These are phyloP conservation scores for Danielia reshetovae DNA, from an alignment of 805 yeast species.

Conservation along the genomic window DNA sequence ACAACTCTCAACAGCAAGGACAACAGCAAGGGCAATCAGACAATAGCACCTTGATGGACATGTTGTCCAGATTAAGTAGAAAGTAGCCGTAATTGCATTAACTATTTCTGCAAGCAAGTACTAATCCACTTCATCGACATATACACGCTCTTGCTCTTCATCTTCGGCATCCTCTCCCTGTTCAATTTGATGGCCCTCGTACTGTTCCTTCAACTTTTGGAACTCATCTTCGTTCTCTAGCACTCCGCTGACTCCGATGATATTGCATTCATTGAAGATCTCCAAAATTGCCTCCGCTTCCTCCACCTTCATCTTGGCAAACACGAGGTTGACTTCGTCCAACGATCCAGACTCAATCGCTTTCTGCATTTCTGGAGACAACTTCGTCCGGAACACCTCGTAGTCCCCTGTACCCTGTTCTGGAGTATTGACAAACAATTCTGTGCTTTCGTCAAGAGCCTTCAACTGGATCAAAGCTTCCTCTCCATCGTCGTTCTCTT, in stretches of 20 bases:
- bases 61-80: slow-evolving; percentile 33
- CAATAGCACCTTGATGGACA: slow-evolving; percentile 30
- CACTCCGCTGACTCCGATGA: slow-evolving; percentile 75
- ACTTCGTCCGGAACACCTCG: slow-evolving; percentile 48
- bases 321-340: slow-evolving; percentile 79
- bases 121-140: not conserved
- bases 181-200: slow-evolving; percentile 18
- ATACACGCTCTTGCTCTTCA: not conserved
- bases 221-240: slow-evolving; percentile 72
- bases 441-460: slow-evolving; percentile 79
- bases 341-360: slow-evolving; percentile 72
- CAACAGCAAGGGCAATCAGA: slow-evolving; percentile 7
- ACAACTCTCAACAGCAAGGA: slow-evolving; percentile 3
- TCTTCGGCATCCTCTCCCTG: not conserved
- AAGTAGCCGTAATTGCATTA: slow-evolving; percentile 13
- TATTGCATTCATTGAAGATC: slow-evolving; percentile 72
- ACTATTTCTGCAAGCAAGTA: not conserved
- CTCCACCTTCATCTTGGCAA: slow-evolving; percentile 64
- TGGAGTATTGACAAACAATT: slow-evolving; percentile 70
- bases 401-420: slow-evolving; percentile 50
- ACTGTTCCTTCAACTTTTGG: slow-evolving; percentile 48
- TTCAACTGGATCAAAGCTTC: slow-evolving; percentile 84
- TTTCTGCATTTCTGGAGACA: slow-evolving; percentile 60
- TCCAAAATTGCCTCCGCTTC: slow-evolving; percentile 80
- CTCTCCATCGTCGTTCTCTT: slow-evolving; percentile 37